Percentiles rank a stretch among this genome's conserved stretches.
Conservation (phyloP, 2,329 filamentous ascomycete genomes). For the Fusarium sororula region DNA sequence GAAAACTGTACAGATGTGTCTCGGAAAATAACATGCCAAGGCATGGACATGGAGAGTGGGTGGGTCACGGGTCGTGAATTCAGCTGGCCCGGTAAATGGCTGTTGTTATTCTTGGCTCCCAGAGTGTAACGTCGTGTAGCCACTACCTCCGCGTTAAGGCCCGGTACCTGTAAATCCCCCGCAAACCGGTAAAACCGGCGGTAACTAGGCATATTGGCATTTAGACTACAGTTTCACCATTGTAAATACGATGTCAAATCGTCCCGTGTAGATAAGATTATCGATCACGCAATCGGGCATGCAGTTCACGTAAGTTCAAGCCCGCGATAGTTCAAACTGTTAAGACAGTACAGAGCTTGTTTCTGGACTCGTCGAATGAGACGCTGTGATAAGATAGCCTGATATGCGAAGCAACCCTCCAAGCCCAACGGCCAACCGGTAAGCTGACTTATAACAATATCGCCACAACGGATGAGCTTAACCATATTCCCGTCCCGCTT, state of each 20-base stretch:
- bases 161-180: constrained; percentile 10
- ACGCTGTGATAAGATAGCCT: background rate
- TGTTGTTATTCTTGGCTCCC: background rate
- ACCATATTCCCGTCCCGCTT: constrained; percentile 8
- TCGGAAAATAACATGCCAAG: background rate
- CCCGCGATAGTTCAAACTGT: background rate
- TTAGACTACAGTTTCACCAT: background rate
- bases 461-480: background rate
- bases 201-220: background rate
- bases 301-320: background rate
- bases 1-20: background rate
- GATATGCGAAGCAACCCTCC: background rate
- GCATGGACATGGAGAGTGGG: background rate
- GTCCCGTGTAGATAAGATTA: background rate
- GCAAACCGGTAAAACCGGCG: background rate
- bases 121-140: background rate
- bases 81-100: background rate
- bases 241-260: background rate
- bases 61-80: background rate
- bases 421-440: background rate
- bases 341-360: background rate
- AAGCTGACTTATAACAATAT: constrained; percentile 5
- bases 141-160: background rate
- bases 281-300: constrained; percentile 7
- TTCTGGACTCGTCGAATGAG: background rate